Base-by-base conservation (phyloP, 75 land plant species). In the Chamaecyparis obtusa region DNA sequence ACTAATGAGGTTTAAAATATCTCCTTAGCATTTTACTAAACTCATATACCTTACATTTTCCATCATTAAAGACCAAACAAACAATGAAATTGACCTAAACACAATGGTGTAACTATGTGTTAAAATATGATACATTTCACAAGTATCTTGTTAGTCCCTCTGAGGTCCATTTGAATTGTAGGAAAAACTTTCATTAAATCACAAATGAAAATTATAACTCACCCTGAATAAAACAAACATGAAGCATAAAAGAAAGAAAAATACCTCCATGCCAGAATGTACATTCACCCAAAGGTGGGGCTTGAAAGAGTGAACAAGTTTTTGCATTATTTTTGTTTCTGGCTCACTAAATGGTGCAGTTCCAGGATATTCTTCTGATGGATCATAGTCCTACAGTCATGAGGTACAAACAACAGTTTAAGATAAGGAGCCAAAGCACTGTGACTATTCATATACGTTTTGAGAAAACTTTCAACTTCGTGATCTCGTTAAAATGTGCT, bases 251-350 rank as follows among this genome's bases (percentile, higher is more conserved):
- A 41, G 21, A 83, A 44, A 49, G 56, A 24, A 46, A 19, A 24
- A 78, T 85, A 97, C 99, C 95, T 98, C 96, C 99, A 98, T 98
- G 72, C 99, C 99, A 72, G 99, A 98, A 87, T 98, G 99, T 48
- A 98, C 99, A 92, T 98, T 98, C 54, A 97, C 93, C 99, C 99
- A 98, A 21, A 98, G 72, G 88, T 98, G 99, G 64, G 99, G 99
- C 78, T 90, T 90, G 85, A 98, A 98, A 32, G 93, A 89, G 60
- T 85, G 54, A 19, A 97, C 93, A 49, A 98, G 92, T 83, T 93
- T 92, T 48, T 90, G 91, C 93, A 98, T 90, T 80, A 97, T 95
- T 88, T 92, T 94, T 83, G 95, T 90, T 87, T 98, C 99, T 67
- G 99, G 99, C 85, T 98, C 99, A 87, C 99, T 98, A 87, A 98